Evolutionary conservation across 768 basidiomycete species (phyloP).

Genomic region (Hypholoma fasciculare): DNA sequence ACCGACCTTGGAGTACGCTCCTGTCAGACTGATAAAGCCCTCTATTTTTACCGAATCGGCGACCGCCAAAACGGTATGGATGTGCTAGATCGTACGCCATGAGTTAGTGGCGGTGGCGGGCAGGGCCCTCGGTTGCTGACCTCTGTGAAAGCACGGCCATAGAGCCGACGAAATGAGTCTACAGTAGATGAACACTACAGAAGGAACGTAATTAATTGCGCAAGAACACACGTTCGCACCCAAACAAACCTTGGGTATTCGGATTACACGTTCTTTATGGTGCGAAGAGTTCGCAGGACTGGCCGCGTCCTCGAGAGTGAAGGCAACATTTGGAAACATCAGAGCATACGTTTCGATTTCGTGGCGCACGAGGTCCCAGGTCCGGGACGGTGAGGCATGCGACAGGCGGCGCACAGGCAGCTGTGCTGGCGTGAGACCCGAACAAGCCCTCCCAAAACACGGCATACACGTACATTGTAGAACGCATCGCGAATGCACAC

Average conservation of each 20-base stretch:
- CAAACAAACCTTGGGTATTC: slow-evolving; percentile 63
- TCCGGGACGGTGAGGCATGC: slow-evolving; percentile 58
- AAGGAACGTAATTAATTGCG: not conserved
- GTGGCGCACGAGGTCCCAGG: slow-evolving; percentile 65
- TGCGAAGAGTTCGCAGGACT: slow-evolving; percentile 33
- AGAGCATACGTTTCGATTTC: slow-evolving; percentile 76
- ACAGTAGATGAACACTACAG: slow-evolving; percentile 64
- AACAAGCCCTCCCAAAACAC: not conserved
- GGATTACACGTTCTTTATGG: slow-evolving; percentile 47
- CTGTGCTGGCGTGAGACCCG: slow-evolving; percentile 34
- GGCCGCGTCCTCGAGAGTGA: slow-evolving; percentile 61
- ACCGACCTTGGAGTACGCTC: slow-evolving; percentile 69
- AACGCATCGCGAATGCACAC: slow-evolving; percentile 89
- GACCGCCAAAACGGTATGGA: slow-evolving; percentile 58
- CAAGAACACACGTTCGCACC: not conserved
- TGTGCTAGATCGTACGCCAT: slow-evolving; percentile 44
- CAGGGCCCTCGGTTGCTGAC: slow-evolving; percentile 35
- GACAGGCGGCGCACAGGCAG: slow-evolving; percentile 79
- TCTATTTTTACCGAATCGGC: slow-evolving; percentile 56
- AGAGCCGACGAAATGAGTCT: slow-evolving; percentile 69
- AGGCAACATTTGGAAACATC: slow-evolving; percentile 68
- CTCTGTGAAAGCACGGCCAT: slow-evolving; percentile 70
- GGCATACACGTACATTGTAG: slow-evolving; percentile 62
- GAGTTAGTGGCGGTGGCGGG: not conserved
- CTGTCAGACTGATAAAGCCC: slow-evolving; percentile 86